Percentiles rank a stretch among this genome's conserved stretches.
phyloP scores from a whole-genome alignment of 1,284 basidiomycete species.

The Cutaneotrichosporon cavernicola region DNA sequence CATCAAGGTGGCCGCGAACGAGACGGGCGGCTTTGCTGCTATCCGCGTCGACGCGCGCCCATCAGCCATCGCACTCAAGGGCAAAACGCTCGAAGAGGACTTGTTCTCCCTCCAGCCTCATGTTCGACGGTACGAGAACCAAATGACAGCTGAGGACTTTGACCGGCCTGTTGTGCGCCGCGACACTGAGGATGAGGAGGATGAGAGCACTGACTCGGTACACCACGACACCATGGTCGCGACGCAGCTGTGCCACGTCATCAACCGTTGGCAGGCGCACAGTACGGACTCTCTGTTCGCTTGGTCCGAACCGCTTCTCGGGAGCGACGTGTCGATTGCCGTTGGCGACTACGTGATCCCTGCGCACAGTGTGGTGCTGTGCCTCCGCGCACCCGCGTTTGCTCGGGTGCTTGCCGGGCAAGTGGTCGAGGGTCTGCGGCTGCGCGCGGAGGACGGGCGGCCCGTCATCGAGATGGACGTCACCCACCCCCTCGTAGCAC shows the following conservation, averaged over 20 bases:
- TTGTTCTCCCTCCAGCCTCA: conserved; percentile 65
- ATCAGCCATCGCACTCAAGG: conserved; percentile 61
- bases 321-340: conserved; percentile 44
- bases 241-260: conserved; percentile 45
- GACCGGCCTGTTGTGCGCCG: conserved; percentile 22
- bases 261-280: conserved; percentile 42
- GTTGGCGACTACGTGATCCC: conserved; percentile 45
- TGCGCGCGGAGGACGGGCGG: neutral
- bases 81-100: conserved; percentile 67
- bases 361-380: conserved; percentile 44
- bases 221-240: conserved; percentile 48
- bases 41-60: conserved; percentile 72
- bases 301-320: conserved; percentile 46
- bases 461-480: conserved; percentile 26
- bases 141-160: conserved; percentile 49
- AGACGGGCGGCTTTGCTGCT: conserved; percentile 84
- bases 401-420: conserved; percentile 29
- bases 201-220: conserved; percentile 49
- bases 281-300: conserved; percentile 46
- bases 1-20: conserved; percentile 79
- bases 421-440: conserved; percentile 16
- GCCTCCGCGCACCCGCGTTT: conserved; percentile 37
- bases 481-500: conserved; percentile 59
- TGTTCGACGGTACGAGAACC: conserved; percentile 48
- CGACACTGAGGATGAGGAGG: conserved; percentile 46